Percentiles rank a stretch among this genome's conserved stretches.
Conservation (phyloP, 345 rosid genomes). For the Camelina laxa region DNA sequence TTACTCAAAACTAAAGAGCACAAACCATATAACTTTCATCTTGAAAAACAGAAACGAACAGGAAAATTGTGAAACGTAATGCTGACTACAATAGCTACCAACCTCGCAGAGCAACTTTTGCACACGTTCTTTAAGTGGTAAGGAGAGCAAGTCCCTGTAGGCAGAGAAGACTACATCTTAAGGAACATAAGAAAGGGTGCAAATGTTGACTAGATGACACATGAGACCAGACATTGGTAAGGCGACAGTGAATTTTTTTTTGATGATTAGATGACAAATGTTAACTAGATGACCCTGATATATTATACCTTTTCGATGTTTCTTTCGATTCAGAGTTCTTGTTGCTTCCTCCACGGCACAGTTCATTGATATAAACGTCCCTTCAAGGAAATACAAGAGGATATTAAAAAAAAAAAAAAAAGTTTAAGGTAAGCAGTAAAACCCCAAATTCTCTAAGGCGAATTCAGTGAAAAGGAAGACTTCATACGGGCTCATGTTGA, state of each 20-base stretch:
- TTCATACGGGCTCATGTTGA: slow-evolving; percentile 74
- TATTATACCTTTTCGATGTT: slow-evolving; percentile 60
- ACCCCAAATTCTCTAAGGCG: neutral
- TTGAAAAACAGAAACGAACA: slow-evolving; percentile 5
- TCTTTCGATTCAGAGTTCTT: slow-evolving; percentile 46
- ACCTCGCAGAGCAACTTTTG: slow-evolving; percentile 79
- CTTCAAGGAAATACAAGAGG: slow-evolving; percentile 48
- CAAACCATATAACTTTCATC: slow-evolving; percentile 15
- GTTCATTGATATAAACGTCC: slow-evolving; percentile 63
- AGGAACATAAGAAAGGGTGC: slow-evolving; percentile 4
- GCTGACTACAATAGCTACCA: slow-evolving; percentile 43
- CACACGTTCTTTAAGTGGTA: slow-evolving; percentile 71
- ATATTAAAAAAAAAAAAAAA: neutral
- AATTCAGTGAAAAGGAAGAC: slow-evolving; percentile 22
- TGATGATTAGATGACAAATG: neutral
- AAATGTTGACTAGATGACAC: slow-evolving; percentile 15
- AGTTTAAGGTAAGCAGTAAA: slow-evolving; percentile 7
- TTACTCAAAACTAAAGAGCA: neutral
- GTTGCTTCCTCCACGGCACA: slow-evolving; percentile 64
- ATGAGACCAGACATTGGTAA: slow-evolving; percentile 27
- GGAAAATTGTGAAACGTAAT: slow-evolving; percentile 8
- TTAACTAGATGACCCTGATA: neutral
- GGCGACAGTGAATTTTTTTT: neutral
- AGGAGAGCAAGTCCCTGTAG: slow-evolving; percentile 69
- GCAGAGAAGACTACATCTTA: slow-evolving; percentile 24